Conservation (phyloP, 805 yeast species). For the Yamadazyma takamatsuzukensis region DNA sequence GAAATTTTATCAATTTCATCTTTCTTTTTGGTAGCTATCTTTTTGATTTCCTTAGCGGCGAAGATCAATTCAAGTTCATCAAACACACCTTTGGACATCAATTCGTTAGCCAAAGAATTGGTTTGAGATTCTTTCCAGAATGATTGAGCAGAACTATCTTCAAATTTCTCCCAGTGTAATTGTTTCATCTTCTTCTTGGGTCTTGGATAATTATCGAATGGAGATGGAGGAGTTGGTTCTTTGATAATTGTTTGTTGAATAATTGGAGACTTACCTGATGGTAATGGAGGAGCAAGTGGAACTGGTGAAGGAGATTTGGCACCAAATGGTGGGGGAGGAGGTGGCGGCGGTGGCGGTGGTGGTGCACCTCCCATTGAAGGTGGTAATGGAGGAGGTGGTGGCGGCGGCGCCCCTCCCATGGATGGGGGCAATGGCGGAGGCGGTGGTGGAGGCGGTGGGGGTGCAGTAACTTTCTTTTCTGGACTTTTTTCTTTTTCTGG, state of each 20-base stretch:
- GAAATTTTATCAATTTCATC: constrained; percentile 46
- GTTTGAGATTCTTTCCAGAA: constrained; percentile 57
- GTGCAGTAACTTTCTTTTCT: constrained; percentile 12
- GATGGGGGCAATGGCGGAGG: constrained; percentile 15
- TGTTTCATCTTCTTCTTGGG: constrained; percentile 66
- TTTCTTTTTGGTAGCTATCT: constrained; percentile 39
- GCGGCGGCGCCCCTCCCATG: constrained; percentile 12
- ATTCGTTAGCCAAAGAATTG: constrained; percentile 41
- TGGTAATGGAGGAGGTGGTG: constrained; percentile 18
- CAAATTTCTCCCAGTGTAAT: constrained; percentile 79
- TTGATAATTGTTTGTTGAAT: constrained; percentile 1
- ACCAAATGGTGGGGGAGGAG: constrained; percentile 12
- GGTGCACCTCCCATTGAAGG: constrained; percentile 12
- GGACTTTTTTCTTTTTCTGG: constrained; percentile 3
- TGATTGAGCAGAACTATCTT: constrained; percentile 47
- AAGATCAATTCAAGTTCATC: constrained; percentile 61
- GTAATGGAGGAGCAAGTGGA: constrained; percentile 25
- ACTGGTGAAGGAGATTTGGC: constrained; percentile 22
- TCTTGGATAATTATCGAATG: constrained; percentile 49
- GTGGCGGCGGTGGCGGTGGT: constrained; percentile 20
- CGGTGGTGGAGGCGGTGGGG: constrained; percentile 23
- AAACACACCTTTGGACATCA: constrained; percentile 59
- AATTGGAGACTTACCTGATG: constrained; percentile 17
- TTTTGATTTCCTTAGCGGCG: constrained; percentile 50
- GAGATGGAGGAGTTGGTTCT: constrained; percentile 12